These are phyloP conservation scores for Trametes versicolor DNA, from an alignment of 1,284 basidiomycete species.

Conservation along the genomic window DNA sequence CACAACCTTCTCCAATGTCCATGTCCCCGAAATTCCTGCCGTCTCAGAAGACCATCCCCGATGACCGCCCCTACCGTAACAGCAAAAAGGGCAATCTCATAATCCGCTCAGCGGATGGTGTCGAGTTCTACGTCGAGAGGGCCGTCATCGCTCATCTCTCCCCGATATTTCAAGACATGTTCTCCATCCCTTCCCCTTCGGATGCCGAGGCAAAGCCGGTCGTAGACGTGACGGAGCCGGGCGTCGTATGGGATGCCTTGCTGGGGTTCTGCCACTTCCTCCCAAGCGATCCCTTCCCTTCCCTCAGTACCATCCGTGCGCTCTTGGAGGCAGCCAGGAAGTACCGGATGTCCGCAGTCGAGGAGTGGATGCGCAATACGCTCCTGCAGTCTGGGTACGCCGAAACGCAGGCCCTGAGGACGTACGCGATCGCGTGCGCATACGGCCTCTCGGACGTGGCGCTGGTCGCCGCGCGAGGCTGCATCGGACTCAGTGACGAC, in stretches of 20 bases:
- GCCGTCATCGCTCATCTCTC: conserved; percentile 34
- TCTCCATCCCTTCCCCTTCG: conserved; percentile 18
- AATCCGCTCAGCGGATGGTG: conserved; percentile 39
- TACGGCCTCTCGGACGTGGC: conserved; percentile 18
- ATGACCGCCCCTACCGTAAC: not conserved
- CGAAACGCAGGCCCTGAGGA: not conserved
- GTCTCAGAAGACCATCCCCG: not conserved
- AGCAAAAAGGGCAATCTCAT: conserved; percentile 35
- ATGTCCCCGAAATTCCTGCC: not conserved
- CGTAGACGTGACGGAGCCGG: conserved; percentile 4
- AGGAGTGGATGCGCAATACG: conserved; percentile 21
- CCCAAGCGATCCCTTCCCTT: conserved; percentile 14
- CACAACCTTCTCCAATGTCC: no score
- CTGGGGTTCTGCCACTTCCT: conserved; percentile 5
- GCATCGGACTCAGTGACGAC: conserved; percentile 3
- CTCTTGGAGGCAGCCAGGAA: conserved; percentile 46
- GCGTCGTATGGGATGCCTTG: conserved; percentile 3
- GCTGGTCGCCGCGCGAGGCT: conserved; percentile 12
- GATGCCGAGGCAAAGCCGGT: not conserved
- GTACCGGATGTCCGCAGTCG: conserved; percentile 45
- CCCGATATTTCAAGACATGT: conserved; percentile 38
- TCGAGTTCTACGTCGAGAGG: conserved; percentile 29
- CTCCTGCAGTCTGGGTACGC: conserved; percentile 17
- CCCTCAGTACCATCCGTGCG: conserved; percentile 30
- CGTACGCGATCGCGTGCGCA: conserved; percentile 10